Evolutionary conservation across 805 yeast genomes (phyloP), one percentile per base, ranked within the genome.

Genomic region (Teunomyces gatunensis): DNA sequence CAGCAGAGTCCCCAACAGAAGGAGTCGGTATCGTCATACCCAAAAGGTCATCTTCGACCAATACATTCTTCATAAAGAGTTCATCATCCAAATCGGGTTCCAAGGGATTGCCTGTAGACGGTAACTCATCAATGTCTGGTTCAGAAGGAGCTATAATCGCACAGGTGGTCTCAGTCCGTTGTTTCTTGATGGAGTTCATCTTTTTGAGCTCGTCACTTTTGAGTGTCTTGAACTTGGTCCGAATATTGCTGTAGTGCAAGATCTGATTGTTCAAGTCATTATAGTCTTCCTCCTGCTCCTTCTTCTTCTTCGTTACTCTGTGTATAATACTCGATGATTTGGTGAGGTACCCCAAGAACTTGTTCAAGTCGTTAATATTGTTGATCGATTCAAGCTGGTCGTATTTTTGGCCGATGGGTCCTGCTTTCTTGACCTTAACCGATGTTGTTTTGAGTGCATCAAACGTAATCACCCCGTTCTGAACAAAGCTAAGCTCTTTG

Each of bases 391-490:
- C 77, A 15, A 73, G 51, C 50, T 69, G 73, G 40, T 68, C 72
- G 30, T 61, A 54, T 7, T 58, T 47, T 15, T 51, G 28, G 18
- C 29, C 37, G 5, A 32, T 20, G 5, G 18, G n/a, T 3, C 20
- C 45, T 3, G 28, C 10, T n/a, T 30, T 23, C 28, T 42, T 42
- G 4, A 46, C 42, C 43, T 51, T 28, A 45, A 42, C 39, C 10
- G 46, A 33, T 3, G 47, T 46, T 27, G 41, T 48, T 13, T 62
- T 64, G 33, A 72, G 56, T 2, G 75, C 75, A 54, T 72, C 77
- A 45, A 69, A 61, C 0, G 77, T 67, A 42, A 73, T 71, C 34
- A 71, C 74, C 4, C 77, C 77, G 50, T 67, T 71, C 52, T 71
- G 73, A 4, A 72, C 74, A 53, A 73, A 71, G 40, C 60, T 63